These are phyloP conservation scores for Ciborinia camelliae DNA, from an alignment of 2,329 filamentous ascomycete genomes.

Conservation along the genomic window DNA sequence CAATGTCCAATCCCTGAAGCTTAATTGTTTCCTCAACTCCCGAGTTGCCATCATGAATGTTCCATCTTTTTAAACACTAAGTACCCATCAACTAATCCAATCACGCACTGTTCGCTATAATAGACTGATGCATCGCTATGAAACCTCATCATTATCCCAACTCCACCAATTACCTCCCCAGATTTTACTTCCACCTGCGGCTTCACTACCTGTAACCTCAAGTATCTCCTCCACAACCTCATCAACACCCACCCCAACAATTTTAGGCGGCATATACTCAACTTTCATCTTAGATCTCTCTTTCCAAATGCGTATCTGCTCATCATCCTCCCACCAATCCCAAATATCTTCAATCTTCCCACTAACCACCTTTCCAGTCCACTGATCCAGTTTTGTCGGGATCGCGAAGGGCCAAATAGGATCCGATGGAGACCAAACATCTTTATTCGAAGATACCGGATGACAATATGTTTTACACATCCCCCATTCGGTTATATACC, in stretches of 20 bases:
- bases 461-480: conserved; percentile 55
- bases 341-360: conserved; percentile 1
- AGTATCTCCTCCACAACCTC: neutral
- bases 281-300: neutral
- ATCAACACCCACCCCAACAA: neutral
- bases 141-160: conserved; percentile 7
- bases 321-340: conserved; percentile 13
- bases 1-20: neutral
- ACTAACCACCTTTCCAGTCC: conserved; percentile 40
- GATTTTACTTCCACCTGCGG: neutral
- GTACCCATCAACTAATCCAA: conserved; percentile 1
- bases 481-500: conserved; percentile 52
- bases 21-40: neutral
- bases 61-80: conserved; percentile 10
- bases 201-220: neutral
- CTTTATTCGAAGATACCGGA: conserved; percentile 46
- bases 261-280: neutral
- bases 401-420: conserved; percentile 59
- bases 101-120: neutral
- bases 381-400: conserved; percentile 61
- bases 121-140: neutral
- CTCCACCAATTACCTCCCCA: conserved; percentile 5
- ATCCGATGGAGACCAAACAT: conserved; percentile 53
- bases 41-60: neutral
- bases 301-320: conserved; percentile 2